Base-by-base conservation (phyloP, 2,329 filamentous ascomycete species). In the Calonectria montana region DNA sequence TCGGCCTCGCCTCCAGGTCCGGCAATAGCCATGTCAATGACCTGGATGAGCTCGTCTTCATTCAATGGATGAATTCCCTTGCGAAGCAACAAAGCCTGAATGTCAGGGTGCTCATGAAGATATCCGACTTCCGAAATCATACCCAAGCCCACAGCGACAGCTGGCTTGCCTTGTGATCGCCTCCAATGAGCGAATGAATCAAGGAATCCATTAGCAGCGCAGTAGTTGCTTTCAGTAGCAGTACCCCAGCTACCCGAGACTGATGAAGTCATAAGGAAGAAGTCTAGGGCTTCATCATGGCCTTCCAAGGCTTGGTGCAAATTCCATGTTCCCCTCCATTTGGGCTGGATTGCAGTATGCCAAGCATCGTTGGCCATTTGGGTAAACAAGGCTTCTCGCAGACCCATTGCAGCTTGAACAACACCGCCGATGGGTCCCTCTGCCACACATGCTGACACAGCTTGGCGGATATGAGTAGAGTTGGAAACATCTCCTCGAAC, bases 141-240 rank as follows among this genome's bases (percentile, higher is more conserved):
- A 4, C 69, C 70, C 0, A 80, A 18, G 31, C 74, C 73, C 7
- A 78, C 62, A 2, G 72, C 53, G 0, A 63, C 53, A 1, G 61
- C 76, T 1, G 71, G 41, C 13, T 59, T 59, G 10, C 65, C 57
- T 16, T 47, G 59, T 1, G 55, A 29, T 2, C 48, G 37, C 3
- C 77, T 71, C 35, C 75, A 66, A 12, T 64, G 75, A 1, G 74
- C 74, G 3, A 80, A 65, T 4, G 69, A 67, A 37, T 80, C 78
- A 7, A 82, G 80, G 74, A 80, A 83, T 1, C 77, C 72, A 45
- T 80, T 78, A 10, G 77, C 81, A 0, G 82, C 81, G 0, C 80
- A 72, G 72, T 87, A 87, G 71, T 85, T 86, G 50, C 80, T 78
- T 62, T 86, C 83, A 1, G 75, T 77, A 4, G 78, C 72, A 18